Conservation (phyloP, 306 rosid species). For the Ziziphus jujuba region DNA sequence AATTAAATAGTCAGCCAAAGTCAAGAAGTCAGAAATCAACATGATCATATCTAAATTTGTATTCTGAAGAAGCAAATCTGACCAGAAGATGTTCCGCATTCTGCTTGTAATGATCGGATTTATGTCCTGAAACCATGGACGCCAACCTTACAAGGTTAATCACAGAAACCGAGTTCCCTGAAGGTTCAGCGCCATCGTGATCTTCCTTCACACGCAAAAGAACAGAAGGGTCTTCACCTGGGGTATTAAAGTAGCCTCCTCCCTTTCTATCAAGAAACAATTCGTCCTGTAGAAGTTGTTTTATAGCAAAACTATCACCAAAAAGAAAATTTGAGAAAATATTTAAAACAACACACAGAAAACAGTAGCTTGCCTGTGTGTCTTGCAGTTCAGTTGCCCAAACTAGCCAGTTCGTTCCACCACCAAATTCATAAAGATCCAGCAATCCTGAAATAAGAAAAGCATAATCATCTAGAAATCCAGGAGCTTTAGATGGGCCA, state of each 20-base stretch:
- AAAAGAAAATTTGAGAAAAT: not conserved
- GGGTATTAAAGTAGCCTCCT: slow-evolving; percentile 86
- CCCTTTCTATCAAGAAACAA: slow-evolving; percentile 86
- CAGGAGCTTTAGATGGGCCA: slow-evolving; percentile 85
- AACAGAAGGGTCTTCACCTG: slow-evolving; percentile 86
- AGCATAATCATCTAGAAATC: slow-evolving; percentile 89
- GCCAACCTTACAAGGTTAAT: slow-evolving; percentile 77
- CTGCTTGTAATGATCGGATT: slow-evolving; percentile 58
- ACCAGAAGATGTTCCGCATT: slow-evolving; percentile 91
- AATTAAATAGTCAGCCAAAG: slow-evolving; percentile 14
- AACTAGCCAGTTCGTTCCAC: slow-evolving; percentile 64
- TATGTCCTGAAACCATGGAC: slow-evolving; percentile 65
- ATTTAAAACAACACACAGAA: slow-evolving; percentile 1
- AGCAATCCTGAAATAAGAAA: slow-evolving; percentile 80
- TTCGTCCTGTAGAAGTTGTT: slow-evolving; percentile 60
- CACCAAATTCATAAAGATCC: slow-evolving; percentile 86
- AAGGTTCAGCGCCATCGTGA: slow-evolving; percentile 93
- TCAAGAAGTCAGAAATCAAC: not conserved
- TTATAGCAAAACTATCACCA: slow-evolving; percentile 17
- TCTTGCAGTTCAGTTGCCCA: slow-evolving; percentile 92
- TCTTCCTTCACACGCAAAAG: slow-evolving; percentile 94
- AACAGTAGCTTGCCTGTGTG: slow-evolving; percentile 62
- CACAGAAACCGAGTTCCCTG: slow-evolving; percentile 87
- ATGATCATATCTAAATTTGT: not conserved
- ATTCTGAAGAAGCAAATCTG: slow-evolving; percentile 9